Percentiles rank a stretch among this genome's conserved stretches.
Conservation (phyloP, 176 grass and related monocot species). For the Paspalum vaginatum region DNA sequence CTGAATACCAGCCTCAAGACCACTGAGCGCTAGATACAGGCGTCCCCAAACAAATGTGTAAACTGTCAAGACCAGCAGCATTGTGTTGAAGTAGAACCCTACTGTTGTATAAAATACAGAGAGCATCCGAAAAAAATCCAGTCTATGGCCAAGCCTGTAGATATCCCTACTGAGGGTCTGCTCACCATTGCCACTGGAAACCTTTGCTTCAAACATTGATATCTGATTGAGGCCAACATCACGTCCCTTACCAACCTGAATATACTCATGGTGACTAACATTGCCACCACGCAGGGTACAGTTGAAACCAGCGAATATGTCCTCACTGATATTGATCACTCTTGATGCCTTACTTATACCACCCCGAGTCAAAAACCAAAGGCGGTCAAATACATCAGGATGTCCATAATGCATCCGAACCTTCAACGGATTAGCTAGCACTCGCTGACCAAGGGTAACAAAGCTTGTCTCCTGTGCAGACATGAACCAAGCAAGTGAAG, state of each 20-base stretch:
- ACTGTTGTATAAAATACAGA: constrained; percentile 96
- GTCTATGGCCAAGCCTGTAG: constrained; percentile 91
- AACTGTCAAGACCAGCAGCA: constrained; percentile 94
- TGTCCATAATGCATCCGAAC: constrained; percentile 99
- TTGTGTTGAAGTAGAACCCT: constrained; percentile 99
- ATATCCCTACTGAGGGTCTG: constrained; percentile 96
- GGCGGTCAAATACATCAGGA: constrained; percentile 96
- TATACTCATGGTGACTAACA: constrained; percentile 97
- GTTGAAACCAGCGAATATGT: constrained; percentile 99
- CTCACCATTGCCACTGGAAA: constrained; percentile 97
- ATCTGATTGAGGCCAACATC: constrained; percentile 98
- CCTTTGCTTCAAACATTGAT: constrained; percentile 99
- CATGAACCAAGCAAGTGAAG: constrained; percentile 99
- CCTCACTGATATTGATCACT: constrained; percentile 97
- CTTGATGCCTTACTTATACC: constrained; percentile 96
- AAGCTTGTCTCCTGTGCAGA: constrained; percentile 98
- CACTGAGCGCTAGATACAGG: constrained; percentile 90
- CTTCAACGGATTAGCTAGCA: constrained; percentile 89
- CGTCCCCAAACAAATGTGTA: constrained; percentile 96
- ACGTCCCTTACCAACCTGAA: constrained; percentile 95
- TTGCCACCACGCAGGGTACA: constrained; percentile 95
- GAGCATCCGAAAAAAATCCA: constrained; percentile 94
- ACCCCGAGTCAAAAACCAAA: constrained; percentile 93
- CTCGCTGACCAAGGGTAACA: constrained; percentile 96
- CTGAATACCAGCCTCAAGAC: constrained; percentile 83